phyloP scores from a whole-genome alignment of 768 basidiomycete species.

The Leccinum boreale region DNA sequence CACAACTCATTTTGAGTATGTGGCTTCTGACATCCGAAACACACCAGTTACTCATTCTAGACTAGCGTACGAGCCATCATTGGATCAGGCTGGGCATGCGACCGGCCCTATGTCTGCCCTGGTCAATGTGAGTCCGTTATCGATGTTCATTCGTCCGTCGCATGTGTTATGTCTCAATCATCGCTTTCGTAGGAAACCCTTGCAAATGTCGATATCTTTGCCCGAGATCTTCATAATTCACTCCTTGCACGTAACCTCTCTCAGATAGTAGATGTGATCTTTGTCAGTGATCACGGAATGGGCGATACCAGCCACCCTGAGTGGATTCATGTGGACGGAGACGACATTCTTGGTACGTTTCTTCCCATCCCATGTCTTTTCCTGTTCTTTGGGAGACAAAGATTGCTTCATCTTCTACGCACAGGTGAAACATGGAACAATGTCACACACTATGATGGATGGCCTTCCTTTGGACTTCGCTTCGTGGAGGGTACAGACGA shows the following conservation, averaged over 20 bases:
- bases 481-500: slow-evolving; percentile 60
- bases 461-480: slow-evolving; percentile 86
- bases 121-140: slow-evolving; percentile 56
- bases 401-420: not conserved
- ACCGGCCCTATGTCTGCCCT: slow-evolving; percentile 64
- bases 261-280: slow-evolving; percentile 82
- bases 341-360: slow-evolving; percentile 26
- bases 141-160: not conserved
- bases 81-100: slow-evolving; percentile 81
- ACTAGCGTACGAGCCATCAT: slow-evolving; percentile 76
- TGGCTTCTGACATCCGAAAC: not conserved
- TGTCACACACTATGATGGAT: slow-evolving; percentile 68
- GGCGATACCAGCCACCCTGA: slow-evolving; percentile 80
- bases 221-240: slow-evolving; percentile 60
- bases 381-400: not conserved
- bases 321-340: slow-evolving; percentile 69
- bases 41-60: not conserved
- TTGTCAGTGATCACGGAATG: slow-evolving; percentile 93
- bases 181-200: slow-evolving; percentile 52
- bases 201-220: slow-evolving; percentile 66
- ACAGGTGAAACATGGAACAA: slow-evolving; percentile 26
- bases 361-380: not conserved
- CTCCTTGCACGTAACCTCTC: slow-evolving; percentile 71
- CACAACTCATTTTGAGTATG: slow-evolving; percentile 73
- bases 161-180: not conserved